A percentile compares a stretch with the other conserved stretches of the same genome.
Conservation (phyloP, 225 moss, liverwort and hornwort species). For the Lunularia cruciata region DNA sequence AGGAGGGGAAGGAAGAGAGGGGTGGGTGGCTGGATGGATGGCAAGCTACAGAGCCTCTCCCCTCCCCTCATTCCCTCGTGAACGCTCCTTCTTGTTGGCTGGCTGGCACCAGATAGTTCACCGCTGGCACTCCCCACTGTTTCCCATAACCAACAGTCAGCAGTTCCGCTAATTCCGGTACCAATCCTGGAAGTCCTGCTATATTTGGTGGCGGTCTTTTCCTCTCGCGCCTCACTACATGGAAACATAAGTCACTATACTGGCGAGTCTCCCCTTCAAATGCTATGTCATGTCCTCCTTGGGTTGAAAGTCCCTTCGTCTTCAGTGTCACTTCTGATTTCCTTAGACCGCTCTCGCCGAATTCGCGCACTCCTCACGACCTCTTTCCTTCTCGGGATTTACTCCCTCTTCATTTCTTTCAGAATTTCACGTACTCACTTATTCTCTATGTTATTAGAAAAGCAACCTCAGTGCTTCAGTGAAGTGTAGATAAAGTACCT, state of each 20-base stretch:
- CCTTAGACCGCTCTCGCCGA: not conserved
- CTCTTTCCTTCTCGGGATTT: no score
- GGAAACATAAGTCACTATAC: not conserved
- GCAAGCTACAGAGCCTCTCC: no score
- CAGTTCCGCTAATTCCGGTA: not conserved
- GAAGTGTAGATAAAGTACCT: no score
- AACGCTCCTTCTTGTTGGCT: slow-evolving; percentile 10
- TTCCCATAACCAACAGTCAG: slow-evolving; percentile 9
- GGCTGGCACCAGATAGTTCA: slow-evolving; percentile 2
- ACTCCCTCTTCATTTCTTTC: no score
- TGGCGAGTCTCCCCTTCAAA: no score
- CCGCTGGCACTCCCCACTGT: slow-evolving; percentile 10
- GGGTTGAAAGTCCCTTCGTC: not conserved
- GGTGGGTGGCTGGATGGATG: no score
- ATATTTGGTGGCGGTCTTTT: not conserved
- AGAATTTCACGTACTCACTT: no score
- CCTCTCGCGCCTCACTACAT: not conserved
- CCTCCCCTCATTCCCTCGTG: not conserved
- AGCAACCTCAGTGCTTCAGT: no score
- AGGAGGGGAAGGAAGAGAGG: no score
- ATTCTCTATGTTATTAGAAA: no score
- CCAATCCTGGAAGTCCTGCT: not conserved
- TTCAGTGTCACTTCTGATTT: not conserved
- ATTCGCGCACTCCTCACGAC: not conserved
- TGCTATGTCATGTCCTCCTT: not conserved